Base-by-base conservation (phyloP, 176 grass and related monocot genomes). In the Cocos nucifera region DNA sequence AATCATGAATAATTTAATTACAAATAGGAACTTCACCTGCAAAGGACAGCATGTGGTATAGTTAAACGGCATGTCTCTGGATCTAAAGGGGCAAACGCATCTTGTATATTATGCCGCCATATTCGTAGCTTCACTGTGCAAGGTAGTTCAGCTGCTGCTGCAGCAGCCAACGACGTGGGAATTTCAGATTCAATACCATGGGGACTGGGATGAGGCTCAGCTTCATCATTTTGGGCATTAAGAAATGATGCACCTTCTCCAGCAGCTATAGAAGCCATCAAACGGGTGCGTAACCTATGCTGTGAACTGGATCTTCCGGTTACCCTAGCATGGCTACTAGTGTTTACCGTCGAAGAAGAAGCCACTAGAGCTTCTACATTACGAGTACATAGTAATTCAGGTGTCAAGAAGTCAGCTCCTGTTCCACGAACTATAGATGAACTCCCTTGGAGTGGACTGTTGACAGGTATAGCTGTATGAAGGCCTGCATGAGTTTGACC, bases 31-130 rank as follows among this genome's bases (percentile, higher is more conserved):
- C 23, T 68, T 44, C 64, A 99, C 94, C 94, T 99, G 94, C 94
- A 89, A 80, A 99, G 94, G 68, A 99, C 94, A n/a, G 88, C 94
- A 75, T 99, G 85, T 65, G 94, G 91, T 75, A 99, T 89, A 28
- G 77, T 84, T 80, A 99, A 73, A 27, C 84, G 63, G 59, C 76
- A 88, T 22, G 65, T 78, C 21, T 78, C 76, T 22, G 62, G 44
- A 66, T 80, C 71, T 29, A 99, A 73, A 15, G 24, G 12, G 30
- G 53, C 66, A 72, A 64, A 81, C 65, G 94, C 71, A 25, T 89
- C 51, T 23, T 81, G 83, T 29, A 86, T 82, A 83, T 93, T 57
- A 29, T 99, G 85, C 22, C 62, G 60, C 94, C 94, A 99, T 83
- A 99, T 88, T 78, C 74, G 83, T 65, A 99, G 88, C 60, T 93